Evolutionary conservation across 257 asterid genomes (phyloP).

Genomic region (Rhazya stricta): DNA sequence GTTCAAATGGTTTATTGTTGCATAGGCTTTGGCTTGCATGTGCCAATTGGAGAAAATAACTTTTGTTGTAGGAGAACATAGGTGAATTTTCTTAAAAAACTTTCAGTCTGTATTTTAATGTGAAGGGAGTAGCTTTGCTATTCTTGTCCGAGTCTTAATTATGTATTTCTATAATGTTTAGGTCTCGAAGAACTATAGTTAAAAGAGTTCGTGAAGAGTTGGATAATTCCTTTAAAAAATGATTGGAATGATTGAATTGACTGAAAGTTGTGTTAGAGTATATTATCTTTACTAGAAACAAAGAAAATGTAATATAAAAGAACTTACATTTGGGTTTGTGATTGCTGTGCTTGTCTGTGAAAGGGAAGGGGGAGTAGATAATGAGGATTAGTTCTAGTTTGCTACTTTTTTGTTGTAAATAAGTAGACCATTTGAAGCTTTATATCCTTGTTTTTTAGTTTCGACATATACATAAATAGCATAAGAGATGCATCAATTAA

Average conservation of each 20-base stretch:
- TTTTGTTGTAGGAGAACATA: slow-evolving; percentile 85
- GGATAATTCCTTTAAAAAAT: slow-evolving; percentile 70
- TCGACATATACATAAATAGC: not conserved
- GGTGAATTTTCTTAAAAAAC: slow-evolving; percentile 36
- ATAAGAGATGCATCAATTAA: not conserved
- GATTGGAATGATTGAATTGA: slow-evolving; percentile 83
- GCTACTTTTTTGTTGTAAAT: not conserved
- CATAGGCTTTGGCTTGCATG: slow-evolving; percentile 89
- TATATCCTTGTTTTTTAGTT: not conserved
- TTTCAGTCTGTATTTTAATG: not conserved
- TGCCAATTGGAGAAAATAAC: slow-evolving; percentile 91
- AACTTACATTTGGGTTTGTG: not conserved
- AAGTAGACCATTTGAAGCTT: not conserved
- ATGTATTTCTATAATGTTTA: slow-evolving; percentile 20
- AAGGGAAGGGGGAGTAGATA: not conserved
- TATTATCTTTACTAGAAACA: slow-evolving; percentile 16
- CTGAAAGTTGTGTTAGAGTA: slow-evolving; percentile 94
- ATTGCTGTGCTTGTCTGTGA: no score
- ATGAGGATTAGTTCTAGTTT: not conserved
- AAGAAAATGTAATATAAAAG: not conserved
- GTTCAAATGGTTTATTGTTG: slow-evolving; percentile 6
- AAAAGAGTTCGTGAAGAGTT: slow-evolving; percentile 74
- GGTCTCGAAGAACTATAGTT: slow-evolving; percentile 75
- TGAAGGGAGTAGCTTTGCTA: not conserved
- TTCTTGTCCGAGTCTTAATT: not conserved